These are phyloP conservation scores for Diutina siamensis DNA, from an alignment of 1,139 yeast species.

Conservation along the genomic window DNA sequence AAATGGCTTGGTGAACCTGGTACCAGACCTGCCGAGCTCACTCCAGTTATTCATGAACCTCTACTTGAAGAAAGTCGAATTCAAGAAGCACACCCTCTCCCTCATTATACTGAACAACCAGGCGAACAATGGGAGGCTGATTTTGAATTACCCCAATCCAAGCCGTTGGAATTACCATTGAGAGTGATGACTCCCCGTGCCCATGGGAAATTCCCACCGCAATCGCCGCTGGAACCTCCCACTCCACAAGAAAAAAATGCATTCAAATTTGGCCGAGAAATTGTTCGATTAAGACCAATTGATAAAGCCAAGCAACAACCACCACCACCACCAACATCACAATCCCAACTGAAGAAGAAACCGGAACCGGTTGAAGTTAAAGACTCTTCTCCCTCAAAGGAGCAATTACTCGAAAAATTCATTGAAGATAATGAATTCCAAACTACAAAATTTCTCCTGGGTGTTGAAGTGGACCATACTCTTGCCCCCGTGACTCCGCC, in stretches of 20 bases:
- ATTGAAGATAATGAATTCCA: neutral
- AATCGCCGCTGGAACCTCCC: neutral
- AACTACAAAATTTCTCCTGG: neutral
- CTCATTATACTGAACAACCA: neutral
- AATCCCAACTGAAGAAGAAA: no score
- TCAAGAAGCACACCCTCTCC: neutral
- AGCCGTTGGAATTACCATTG: neutral
- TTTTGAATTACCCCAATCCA: slow-evolving; percentile 19
- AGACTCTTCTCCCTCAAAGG: neutral
- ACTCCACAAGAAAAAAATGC: slow-evolving; percentile 1
- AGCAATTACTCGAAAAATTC: neutral
- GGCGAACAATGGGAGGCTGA: slow-evolving; percentile 30
- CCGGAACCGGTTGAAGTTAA: neutral
- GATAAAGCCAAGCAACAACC: neutral
- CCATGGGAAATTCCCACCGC: neutral
- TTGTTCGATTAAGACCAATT: neutral
- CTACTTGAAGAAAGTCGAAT: neutral
- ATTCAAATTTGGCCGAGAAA: neutral
- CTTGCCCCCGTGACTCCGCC: neutral
- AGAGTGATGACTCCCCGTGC: neutral
- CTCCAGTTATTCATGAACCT: neutral
- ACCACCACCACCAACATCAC: neutral
- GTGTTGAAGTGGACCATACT: neutral
- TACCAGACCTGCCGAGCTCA: neutral
- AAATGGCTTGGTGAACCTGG: slow-evolving; percentile 37